Conservation (phyloP, 768 basidiomycete genomes). For the Russula vinacea region DNA sequence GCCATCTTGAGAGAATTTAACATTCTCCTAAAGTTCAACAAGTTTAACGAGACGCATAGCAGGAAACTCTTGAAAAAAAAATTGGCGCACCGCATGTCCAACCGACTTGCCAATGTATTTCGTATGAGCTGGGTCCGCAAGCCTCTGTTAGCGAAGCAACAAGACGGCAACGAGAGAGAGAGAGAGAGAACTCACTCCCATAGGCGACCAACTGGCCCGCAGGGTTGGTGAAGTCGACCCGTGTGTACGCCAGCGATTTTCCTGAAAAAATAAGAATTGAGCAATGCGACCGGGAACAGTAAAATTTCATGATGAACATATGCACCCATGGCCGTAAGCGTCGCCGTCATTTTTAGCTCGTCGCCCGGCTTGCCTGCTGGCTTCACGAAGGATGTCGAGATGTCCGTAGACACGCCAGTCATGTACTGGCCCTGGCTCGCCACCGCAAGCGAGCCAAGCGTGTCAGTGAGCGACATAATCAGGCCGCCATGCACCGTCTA, state of each 20-base stretch:
- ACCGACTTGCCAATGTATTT: constrained; percentile 77
- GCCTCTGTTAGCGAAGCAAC: constrained; percentile 16
- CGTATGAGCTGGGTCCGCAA: constrained; percentile 63
- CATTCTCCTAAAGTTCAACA: constrained; percentile 53
- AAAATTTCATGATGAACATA: constrained; percentile 32
- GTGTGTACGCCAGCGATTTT: constrained; percentile 75
- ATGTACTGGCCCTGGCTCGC: constrained; percentile 78
- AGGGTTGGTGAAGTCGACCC: constrained; percentile 68
- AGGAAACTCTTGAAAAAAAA: constrained; percentile 30
- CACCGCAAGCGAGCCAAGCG: constrained; percentile 79
- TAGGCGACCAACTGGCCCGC: constrained; percentile 74
- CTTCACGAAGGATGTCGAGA: constrained; percentile 71
- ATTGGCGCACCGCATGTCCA: constrained; percentile 42
- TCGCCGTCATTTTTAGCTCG: constrained; percentile 58
- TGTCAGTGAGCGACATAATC: constrained; percentile 78
- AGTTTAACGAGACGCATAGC: constrained; percentile 39
- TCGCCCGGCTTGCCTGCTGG: constrained; percentile 74
- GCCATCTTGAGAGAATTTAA: constrained; percentile 77
- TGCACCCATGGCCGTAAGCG: constrained; percentile 70
- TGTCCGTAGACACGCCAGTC: constrained; percentile 86
- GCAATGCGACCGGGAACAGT: background rate
- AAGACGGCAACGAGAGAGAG: too few relatives aligned
- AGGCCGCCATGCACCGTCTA: constrained; percentile 76
- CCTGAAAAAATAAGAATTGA: constrained; percentile 45
- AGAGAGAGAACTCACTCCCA: constrained; percentile 63